Evolutionary conservation across 2,329 filamentous ascomycete species (phyloP).

Genomic region (Cladophialophora bantiana): DNA sequence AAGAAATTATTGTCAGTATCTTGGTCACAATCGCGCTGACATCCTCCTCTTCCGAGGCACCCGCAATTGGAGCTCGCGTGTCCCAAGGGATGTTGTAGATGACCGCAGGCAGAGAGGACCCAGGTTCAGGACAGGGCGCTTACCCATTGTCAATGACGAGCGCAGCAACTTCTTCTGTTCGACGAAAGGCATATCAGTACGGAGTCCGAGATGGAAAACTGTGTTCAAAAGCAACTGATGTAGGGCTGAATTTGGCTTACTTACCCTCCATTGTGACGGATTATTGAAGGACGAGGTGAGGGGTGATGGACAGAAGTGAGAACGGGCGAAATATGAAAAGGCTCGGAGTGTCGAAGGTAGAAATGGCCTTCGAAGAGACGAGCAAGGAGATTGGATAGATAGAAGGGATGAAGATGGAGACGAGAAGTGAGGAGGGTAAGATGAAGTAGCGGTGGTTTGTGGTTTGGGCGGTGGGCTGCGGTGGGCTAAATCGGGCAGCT

Average conservation of each 20-base stretch:
- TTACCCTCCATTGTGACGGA: constrained; percentile 70
- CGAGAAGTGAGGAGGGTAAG: constrained; percentile 36
- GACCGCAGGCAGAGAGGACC: constrained; percentile 27
- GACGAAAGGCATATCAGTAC: constrained; percentile 55
- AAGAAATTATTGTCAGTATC: constrained; percentile 42
- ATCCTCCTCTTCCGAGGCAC: constrained; percentile 28
- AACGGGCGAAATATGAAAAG: constrained; percentile 4
- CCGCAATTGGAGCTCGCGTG: constrained; percentile 16
- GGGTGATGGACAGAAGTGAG: constrained; percentile 22
- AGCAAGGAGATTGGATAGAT: constrained; percentile 34
- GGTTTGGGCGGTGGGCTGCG: constrained; percentile 21
- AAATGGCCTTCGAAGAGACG: constrained; percentile 28
- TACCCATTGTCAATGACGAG: constrained; percentile 99
- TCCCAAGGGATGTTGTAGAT: not conserved
- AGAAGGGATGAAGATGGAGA: constrained; percentile 28
- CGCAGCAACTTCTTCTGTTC: constrained; percentile 96
- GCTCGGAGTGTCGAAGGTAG: constrained; percentile 28
- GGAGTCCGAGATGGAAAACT: constrained; percentile 17
- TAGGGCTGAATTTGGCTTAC: constrained; percentile 59
- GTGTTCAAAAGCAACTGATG: constrained; percentile 31
- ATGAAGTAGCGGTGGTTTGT: constrained; percentile 39
- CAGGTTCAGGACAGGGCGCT: constrained; percentile 56
- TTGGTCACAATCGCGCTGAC: constrained; percentile 16
- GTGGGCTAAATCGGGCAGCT: constrained; percentile 26
- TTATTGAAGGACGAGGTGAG: constrained; percentile 27